Evolutionary conservation across 495 filamentous ascomycete species (phyloP).

Genomic region (Hyaloscypha bicolor): DNA sequence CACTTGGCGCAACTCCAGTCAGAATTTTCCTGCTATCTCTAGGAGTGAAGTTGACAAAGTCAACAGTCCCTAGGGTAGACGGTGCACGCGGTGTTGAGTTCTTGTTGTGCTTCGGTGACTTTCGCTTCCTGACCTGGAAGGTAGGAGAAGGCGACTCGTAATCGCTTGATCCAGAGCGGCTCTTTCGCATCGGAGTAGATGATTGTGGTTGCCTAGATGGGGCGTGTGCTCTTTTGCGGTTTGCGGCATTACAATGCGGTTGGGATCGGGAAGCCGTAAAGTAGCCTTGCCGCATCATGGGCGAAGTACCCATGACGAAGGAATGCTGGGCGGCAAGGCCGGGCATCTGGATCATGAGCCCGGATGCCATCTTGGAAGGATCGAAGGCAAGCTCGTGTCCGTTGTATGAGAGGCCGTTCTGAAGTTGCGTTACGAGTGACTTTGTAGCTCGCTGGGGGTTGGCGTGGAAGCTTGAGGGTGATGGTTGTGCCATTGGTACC

Average conservation of each 20-base stretch:
- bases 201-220: conserved; percentile 5
- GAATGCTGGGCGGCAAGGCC: conserved; percentile 9
- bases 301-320: conserved; percentile 14
- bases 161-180: background rate
- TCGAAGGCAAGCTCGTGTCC: conserved; percentile 12
- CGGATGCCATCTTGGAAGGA: conserved; percentile 17
- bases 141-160: conserved; percentile 1
- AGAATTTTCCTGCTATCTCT: conserved; percentile 78
- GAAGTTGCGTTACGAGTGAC: conserved; percentile 28
- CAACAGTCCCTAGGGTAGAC: conserved; percentile 46
- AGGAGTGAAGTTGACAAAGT: conserved; percentile 93
- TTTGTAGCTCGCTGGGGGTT: conserved; percentile 28
- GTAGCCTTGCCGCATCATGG: conserved; percentile 19
- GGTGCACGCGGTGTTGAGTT: conserved; percentile 4
- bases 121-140: conserved; percentile 26
- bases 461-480: conserved; percentile 21
- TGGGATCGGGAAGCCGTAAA: conserved; percentile 5
- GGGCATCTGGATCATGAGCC: conserved; percentile 35
- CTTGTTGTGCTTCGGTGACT: conserved; percentile 8
- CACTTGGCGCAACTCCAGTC: conserved; percentile 87
- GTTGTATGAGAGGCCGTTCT: conserved; percentile 25
- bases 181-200: background rate
- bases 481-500: conserved; percentile 29
- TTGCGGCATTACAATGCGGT: conserved; percentile 8
- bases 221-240: conserved; percentile 8